Evolutionary conservation across 352 stramenopile genomes (phyloP), one percentile per base, ranked within the genome.

Genomic region (Peronospora destructor): DNA sequence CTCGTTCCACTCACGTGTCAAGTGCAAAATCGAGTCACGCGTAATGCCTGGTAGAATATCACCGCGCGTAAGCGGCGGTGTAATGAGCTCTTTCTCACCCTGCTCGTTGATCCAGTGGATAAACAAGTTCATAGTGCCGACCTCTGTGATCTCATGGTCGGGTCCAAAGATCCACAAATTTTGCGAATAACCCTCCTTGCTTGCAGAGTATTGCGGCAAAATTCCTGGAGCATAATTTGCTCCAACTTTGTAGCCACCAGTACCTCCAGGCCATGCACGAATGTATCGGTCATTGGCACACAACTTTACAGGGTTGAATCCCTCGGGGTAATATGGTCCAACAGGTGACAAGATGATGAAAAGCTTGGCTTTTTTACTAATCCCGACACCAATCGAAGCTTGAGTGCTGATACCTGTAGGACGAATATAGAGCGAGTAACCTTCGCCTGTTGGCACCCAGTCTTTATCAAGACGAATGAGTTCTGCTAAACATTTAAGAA

Each of bases 41-140:
- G 96, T 99, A 25, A 99, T 95, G 25, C 96, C 96, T 4, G 96
- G 94, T 11, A 99, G 72, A 52, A 99, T 99, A 64, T 98, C 94
- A 11, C 95, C 95, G 34, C 87, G 73, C 17, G 84, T 73, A 17
- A 99, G 83, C 14, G 96, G 91, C 12, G 95, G 81, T 8, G 96
- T 99, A 25, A 98, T 86, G 7, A 99, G 75, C 62, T 98, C 94
- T 55, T 91, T 82, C 53, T 90, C 80, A 49, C 85, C 89, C 5
- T 96, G 61, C 49, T 97, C 83, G 58, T 98, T 97, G 42, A 80
- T 76, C 73, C 91, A 92, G 61, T 98, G 85, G 59, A 98, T 90
- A 64, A 99, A 98, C 34, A 99, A 74, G 74, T 99, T 99, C 96
- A 99, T 99, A 2, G 94, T 95, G 42, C 95, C 95, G 14, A 88